Base-by-base conservation (phyloP, 495 filamentous ascomycete genomes). In the Rusavskia elegans region DNA sequence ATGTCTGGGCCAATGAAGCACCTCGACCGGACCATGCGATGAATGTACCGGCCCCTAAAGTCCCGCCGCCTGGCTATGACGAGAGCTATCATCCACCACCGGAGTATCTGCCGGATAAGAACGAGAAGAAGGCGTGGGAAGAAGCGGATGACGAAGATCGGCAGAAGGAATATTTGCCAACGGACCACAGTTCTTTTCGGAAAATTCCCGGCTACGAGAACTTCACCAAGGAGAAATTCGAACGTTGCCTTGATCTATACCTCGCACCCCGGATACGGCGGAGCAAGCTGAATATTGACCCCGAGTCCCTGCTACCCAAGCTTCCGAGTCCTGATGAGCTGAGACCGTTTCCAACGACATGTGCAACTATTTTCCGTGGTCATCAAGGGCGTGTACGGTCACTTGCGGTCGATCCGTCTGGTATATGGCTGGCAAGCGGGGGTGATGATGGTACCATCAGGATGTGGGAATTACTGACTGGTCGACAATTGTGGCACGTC, bases 221-320 rank as follows among this genome's bases (percentile, higher is more conserved):
- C 50, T 85, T 95, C 51, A 78, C 97, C 57, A 94, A 95, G 62
- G 90, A 97, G 69, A 83, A 87, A 59, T 98, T 98, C 56, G 93
- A 98, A 64, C 73, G 92, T 58, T 95, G 89, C 63, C 69, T 98
- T 58, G 92, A 98, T 68, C 75, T 98, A 6, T 98, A 98, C 63
- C 77, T 98, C 35, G 92, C 92, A 32, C 93, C 93, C 45, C 74
- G 92, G 56, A 81, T 97, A 52, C 80, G 93, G 51, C 81, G 89
- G 58, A 96, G 86, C 69, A 87, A 90, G 65, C 75, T 97, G 60
- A 95, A 96, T 66, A 96, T 98, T 60, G 92, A 98, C 58, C 92
- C 92, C 5, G 85, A 88, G 64, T 92, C 85, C 41, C 68, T 98
- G 36, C 78, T 98, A 37, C 93, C 92, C 23, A 97, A 97, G 63